Conservation (phyloP, 768 basidiomycete species). For the Mrakia blollopis region DNA sequence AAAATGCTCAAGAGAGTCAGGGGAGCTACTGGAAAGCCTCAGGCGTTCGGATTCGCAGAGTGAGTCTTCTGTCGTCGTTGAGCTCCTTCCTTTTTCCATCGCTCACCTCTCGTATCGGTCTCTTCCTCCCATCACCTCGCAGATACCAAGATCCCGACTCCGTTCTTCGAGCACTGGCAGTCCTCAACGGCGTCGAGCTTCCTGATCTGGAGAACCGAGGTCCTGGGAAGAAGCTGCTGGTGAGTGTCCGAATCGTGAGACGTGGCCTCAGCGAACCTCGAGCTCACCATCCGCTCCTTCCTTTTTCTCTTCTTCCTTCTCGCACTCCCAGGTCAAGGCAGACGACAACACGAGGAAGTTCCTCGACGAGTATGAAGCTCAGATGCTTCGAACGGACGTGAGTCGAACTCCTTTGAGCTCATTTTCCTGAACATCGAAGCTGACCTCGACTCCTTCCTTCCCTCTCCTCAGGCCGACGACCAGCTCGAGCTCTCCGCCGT, state of each 20-base stretch:
- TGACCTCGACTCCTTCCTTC: slow-evolving; percentile 17
- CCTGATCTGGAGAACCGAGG: slow-evolving; percentile 60
- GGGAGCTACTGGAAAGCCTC: slow-evolving; percentile 86
- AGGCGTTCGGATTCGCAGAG: slow-evolving; percentile 95
- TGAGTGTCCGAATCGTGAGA: slow-evolving; percentile 49
- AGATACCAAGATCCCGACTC: slow-evolving; percentile 76
- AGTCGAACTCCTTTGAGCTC: slow-evolving; percentile 41
- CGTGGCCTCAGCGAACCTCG: background rate
- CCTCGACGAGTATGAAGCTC: slow-evolving; percentile 74
- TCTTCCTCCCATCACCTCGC: background rate
- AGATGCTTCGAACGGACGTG: slow-evolving; percentile 77
- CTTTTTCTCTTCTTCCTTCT: slow-evolving; percentile 6
- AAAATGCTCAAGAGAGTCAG: slow-evolving; percentile 87
- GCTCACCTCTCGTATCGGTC: background rate
- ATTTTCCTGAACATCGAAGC: background rate
- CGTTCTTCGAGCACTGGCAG: slow-evolving; percentile 67
- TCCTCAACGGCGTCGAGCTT: slow-evolving; percentile 61
- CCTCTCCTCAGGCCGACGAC: slow-evolving; percentile 61
- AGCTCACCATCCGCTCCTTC: background rate
- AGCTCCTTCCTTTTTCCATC: background rate
- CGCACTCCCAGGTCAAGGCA: slow-evolving; percentile 72
- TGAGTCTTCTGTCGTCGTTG: slow-evolving; percentile 41
- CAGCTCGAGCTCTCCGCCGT: slow-evolving; percentile 59
- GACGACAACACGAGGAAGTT: slow-evolving; percentile 91
- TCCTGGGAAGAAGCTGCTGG: slow-evolving; percentile 59